Conservation (phyloP, 441 rosid species). For the Omphalea diandra region DNA sequence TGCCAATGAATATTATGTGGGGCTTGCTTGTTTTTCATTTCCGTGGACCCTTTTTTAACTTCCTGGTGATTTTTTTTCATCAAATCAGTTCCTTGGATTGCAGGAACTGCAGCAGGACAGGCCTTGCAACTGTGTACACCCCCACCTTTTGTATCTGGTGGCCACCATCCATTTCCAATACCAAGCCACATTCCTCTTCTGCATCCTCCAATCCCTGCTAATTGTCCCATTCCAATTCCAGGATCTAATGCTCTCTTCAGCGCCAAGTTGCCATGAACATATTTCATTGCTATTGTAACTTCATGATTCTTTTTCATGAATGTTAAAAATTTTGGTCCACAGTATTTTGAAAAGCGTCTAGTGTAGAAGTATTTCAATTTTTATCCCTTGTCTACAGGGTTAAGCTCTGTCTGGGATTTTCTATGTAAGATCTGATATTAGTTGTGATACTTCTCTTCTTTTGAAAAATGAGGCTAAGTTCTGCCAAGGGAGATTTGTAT, state of each 20-base stretch:
- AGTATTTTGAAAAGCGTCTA: conserved; percentile 17
- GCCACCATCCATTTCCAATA: conserved; percentile 48
- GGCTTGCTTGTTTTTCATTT: not conserved
- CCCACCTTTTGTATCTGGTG: conserved; percentile 45
- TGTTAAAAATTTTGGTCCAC: conserved; percentile 37
- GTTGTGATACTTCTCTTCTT: conserved; percentile 2
- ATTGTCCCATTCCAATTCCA: conserved; percentile 39
- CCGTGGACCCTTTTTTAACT: not conserved
- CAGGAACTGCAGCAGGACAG: conserved; percentile 57
- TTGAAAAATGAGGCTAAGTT: not conserved
- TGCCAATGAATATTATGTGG: not conserved
- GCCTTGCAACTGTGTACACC: conserved; percentile 45
- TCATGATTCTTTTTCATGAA: conserved; percentile 19
- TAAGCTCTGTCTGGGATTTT: not conserved
- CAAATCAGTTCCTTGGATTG: conserved; percentile 13
- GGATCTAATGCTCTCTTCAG: conserved; percentile 47
- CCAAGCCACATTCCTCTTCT: conserved; percentile 48
- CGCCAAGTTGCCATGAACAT: conserved; percentile 51
- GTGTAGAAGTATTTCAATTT: conserved; percentile 1
- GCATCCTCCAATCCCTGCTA: conserved; percentile 56
- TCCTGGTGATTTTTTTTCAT: not conserved
- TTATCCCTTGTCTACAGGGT: not conserved
- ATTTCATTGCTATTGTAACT: not conserved
- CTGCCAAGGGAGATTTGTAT: not conserved
- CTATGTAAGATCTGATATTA: not conserved